These are phyloP conservation scores for Pyrenopolyporus hunteri DNA, from an alignment of 495 filamentous ascomycete genomes.

Conservation along the genomic window DNA sequence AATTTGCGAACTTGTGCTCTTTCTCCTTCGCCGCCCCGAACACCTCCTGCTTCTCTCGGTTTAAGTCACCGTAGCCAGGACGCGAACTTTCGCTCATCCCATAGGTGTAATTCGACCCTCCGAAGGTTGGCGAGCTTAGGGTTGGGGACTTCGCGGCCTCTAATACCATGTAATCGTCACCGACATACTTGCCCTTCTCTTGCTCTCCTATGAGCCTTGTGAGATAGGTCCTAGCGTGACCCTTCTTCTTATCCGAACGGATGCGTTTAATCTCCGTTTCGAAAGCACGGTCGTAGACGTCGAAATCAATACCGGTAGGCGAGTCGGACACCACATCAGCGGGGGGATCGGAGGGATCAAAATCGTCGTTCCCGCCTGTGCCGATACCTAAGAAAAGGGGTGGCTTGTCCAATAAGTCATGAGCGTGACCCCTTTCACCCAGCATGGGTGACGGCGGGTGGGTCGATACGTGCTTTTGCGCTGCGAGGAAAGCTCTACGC, in stretches of 20 bases:
- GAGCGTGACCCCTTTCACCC: constrained; percentile 63
- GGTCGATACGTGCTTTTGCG: constrained; percentile 33
- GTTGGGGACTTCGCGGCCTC: constrained; percentile 35
- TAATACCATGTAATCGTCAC: constrained; percentile 40
- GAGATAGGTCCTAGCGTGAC: constrained; percentile 39
- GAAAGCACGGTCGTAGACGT: constrained; percentile 89
- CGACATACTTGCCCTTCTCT: constrained; percentile 36
- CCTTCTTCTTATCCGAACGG: constrained; percentile 37
- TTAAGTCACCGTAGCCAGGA: not conserved
- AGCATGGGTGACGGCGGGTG: constrained; percentile 28
- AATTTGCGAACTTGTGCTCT: constrained; percentile 34
- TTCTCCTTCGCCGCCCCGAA: constrained; percentile 31
- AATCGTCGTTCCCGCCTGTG: constrained; percentile 56
- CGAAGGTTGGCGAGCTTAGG: constrained; percentile 8
- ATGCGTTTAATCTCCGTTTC: constrained; percentile 81
- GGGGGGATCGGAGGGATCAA: constrained; percentile 34
- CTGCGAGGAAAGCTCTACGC: constrained; percentile 44
- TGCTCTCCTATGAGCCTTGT: constrained; percentile 38
- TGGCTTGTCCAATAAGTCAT: constrained; percentile 66
- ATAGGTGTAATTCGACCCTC: constrained; percentile 9
- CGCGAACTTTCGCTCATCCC: constrained; percentile 11
- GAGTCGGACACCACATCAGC: constrained; percentile 76
- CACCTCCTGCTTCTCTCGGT: constrained; percentile 8
- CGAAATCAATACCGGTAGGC: constrained; percentile 77
- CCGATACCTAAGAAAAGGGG: constrained; percentile 78